A percentile compares a stretch with the other conserved stretches of the same genome.
Conservation (phyloP, 768 basidiomycete genomes). For the Mycena vulgaris region DNA sequence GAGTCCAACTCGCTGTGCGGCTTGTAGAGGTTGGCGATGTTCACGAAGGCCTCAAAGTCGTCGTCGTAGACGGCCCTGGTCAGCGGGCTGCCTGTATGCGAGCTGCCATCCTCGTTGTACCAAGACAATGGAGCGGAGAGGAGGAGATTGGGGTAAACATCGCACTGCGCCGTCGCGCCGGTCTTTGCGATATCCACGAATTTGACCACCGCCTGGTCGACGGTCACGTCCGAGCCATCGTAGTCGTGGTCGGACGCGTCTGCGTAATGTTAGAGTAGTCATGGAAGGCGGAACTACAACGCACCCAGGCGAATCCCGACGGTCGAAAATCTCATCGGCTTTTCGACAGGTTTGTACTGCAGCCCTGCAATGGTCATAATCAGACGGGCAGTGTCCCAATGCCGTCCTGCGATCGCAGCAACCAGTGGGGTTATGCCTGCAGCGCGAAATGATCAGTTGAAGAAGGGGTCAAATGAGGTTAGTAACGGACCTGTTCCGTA, state of each 20-base stretch:
- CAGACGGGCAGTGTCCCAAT: slow-evolving; percentile 72
- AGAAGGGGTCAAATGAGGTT: too few relatives aligned
- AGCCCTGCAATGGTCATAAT: slow-evolving; percentile 69
- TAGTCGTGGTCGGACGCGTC: slow-evolving; percentile 49
- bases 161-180: slow-evolving; percentile 57
- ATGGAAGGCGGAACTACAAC: too few relatives aligned
- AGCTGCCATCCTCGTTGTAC: too few relatives aligned
- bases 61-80: slow-evolving; percentile 56
- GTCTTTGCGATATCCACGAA: slow-evolving; percentile 69
- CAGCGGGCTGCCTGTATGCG: slow-evolving; percentile 31
- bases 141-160: slow-evolving; percentile 50
- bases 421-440: slow-evolving; percentile 65
- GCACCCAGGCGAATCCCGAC: too few relatives aligned
- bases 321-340: slow-evolving; percentile 28
- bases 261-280: too few relatives aligned
- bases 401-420: slow-evolving; percentile 63
- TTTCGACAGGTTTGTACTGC: slow-evolving; percentile 62
- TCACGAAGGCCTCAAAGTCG: slow-evolving; percentile 67
- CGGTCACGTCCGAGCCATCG: slow-evolving; percentile 57
- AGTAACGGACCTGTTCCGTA: too few relatives aligned
- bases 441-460: not conserved
- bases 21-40: slow-evolving; percentile 60
- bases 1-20: not conserved
- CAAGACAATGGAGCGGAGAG: too few relatives aligned
- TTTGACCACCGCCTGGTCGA: slow-evolving; percentile 52